These are phyloP conservation scores for Falciphora oryzae DNA, from an alignment of 2,329 filamentous ascomycete genomes.

Conservation along the genomic window DNA sequence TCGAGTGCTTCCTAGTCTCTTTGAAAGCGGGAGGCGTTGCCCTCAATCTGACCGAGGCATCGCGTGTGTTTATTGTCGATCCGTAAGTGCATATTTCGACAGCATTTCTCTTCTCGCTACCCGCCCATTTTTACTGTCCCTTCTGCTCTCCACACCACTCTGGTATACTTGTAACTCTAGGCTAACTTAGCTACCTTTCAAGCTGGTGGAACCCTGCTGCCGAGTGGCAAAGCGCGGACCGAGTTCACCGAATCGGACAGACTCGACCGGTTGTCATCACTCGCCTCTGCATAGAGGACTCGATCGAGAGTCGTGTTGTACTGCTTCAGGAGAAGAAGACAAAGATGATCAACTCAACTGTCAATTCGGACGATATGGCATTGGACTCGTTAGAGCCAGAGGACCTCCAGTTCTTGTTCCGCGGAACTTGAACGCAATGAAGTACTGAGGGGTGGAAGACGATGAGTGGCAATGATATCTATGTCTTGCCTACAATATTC, in stretches of 20 bases:
- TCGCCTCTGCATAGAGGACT: conserved; percentile 92
- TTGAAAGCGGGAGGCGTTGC: conserved; percentile 95
- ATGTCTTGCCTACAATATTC: neutral
- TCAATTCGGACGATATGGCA: conserved; percentile 86
- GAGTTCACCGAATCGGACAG: conserved; percentile 92
- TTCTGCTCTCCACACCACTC: neutral
- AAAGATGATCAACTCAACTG: conserved; percentile 94
- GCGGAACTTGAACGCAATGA: conserved; percentile 46
- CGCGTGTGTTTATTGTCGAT: conserved; percentile 91
- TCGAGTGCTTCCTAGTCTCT: conserved; percentile 94
- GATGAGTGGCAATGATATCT: neutral
- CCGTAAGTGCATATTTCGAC: conserved; percentile 55
- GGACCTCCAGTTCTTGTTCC: conserved; percentile 95
- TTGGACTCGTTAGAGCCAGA: conserved; percentile 87
- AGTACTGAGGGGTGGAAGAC: neutral
- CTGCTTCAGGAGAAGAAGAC: conserved; percentile 97
- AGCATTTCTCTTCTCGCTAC: neutral
- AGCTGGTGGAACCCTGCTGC: conserved; percentile 99
- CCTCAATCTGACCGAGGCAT: conserved; percentile 90
- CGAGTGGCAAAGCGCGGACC: conserved; percentile 96
- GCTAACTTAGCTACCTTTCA: conserved; percentile 19
- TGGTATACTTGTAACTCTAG: neutral
- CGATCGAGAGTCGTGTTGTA: conserved; percentile 93
- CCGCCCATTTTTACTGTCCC: neutral
- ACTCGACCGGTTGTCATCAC: conserved; percentile 91